A percentile compares a stretch with the other conserved stretches of the same genome.
phyloP scores from a whole-genome alignment of 2,329 filamentous ascomycete species.

The Colletotrichum trifolii region DNA sequence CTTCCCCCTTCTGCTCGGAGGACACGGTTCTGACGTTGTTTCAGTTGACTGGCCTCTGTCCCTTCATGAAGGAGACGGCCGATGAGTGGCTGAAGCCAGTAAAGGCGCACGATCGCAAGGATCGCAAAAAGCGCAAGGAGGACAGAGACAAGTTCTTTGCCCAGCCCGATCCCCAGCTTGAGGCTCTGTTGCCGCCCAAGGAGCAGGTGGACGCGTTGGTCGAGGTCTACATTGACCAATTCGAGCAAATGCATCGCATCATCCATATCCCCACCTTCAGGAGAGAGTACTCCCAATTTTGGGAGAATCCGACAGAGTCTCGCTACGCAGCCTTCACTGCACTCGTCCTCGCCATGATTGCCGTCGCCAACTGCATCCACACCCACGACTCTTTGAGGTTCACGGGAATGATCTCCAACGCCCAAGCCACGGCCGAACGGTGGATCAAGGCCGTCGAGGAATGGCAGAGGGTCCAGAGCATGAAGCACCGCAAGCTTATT shows the following conservation, averaged over 20 bases:
- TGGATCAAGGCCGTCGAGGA: slow-evolving; percentile 67
- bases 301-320: slow-evolving; percentile 56
- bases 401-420: slow-evolving; percentile 67
- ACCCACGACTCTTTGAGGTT: slow-evolving; percentile 64
- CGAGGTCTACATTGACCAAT: slow-evolving; percentile 63
- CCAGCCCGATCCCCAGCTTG: slow-evolving; percentile 60
- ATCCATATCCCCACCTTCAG: slow-evolving; percentile 70
- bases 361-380: slow-evolving; percentile 67
- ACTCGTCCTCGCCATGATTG: slow-evolving; percentile 69
- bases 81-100: slow-evolving; percentile 71
- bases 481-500: slow-evolving; percentile 69
- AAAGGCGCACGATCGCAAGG: slow-evolving; percentile 65
- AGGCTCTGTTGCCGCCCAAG: slow-evolving; percentile 60
- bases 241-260: slow-evolving; percentile 67
- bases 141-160: slow-evolving; percentile 62
- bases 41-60: slow-evolving; percentile 63
- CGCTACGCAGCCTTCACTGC: slow-evolving; percentile 66
- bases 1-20: neutral
- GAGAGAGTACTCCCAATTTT: slow-evolving; percentile 66
- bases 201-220: slow-evolving; percentile 62
- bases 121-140: slow-evolving; percentile 63
- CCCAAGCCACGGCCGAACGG: slow-evolving; percentile 64
- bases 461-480: slow-evolving; percentile 66
- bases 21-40: slow-evolving; percentile 20
- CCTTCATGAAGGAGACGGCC: slow-evolving; percentile 72